Evolutionary conservation across 257 asterid genomes (phyloP), one percentile per base, ranked within the genome.

Genomic region (Forsythia suspensa): DNA sequence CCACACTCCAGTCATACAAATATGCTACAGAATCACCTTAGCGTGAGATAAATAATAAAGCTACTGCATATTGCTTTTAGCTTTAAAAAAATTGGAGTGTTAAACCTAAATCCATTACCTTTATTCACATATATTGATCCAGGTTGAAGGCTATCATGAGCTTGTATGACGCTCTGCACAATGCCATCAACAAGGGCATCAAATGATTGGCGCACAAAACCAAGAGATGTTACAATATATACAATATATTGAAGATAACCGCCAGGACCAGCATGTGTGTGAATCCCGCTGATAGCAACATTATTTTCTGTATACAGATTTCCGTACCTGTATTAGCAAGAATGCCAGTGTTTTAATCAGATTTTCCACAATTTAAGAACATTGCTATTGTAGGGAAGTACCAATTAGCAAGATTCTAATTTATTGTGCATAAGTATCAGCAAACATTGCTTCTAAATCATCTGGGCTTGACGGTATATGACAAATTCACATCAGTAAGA

Each of bases 191-290:
- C 99, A 68, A 96, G 90, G 75, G 95, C 99, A 87, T 94, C 94
- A 86, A 96, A 96, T 65, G 99, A 96, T 79, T 96, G 98, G 75
- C 88, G 98, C 77, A 96, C 97, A 86, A 96, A 96, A 74, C 99
- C 99, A 81, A 96, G 96, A 66, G 99, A 96, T 46, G 99, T 96
- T 42, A 96, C 94, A 75, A 96, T 83, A 85, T 96, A 96, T 70
- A 92, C 97, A 57, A 96, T 86, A 72, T 96, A 96, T 75, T 96
- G 99, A 70, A 96, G 94, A 86, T 94, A 94, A 73, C 99, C 99
- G 70, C 97, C 99, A 71, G 99, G 99, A 71, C 99, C 98, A 83
- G 99, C 92, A 89, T 96, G 99, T 38, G 98, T 94, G 83, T 96
- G 99, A 79, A 92, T 94, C 57, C 99, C 98, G 39, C 97, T 96